A percentile compares a stretch with the other conserved stretches of the same genome.
phyloP scores from a whole-genome alignment of 1,284 basidiomycete genomes.

The Anthracocystis panici-leucophaei region DNA sequence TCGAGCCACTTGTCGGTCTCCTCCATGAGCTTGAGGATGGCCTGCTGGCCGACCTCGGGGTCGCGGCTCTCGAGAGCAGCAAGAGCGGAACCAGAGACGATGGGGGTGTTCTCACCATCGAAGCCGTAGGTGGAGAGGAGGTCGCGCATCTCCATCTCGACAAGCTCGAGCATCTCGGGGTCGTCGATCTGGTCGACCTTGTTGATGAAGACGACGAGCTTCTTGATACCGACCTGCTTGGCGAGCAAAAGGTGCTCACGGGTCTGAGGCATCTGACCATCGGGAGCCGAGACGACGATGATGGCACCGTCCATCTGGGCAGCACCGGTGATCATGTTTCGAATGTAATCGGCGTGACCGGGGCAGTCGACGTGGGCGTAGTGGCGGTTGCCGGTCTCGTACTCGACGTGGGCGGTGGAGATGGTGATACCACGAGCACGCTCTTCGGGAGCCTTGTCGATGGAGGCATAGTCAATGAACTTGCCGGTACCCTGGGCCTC shows the following conservation, averaged over 20 bases:
- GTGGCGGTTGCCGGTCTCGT: constrained; percentile 88
- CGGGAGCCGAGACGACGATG: constrained; percentile 91
- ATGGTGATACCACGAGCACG: constrained; percentile 99
- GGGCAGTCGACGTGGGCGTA: constrained; percentile 99
- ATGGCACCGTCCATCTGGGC: constrained; percentile 89
- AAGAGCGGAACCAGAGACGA: constrained; percentile 95
- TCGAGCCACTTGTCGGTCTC: constrained; percentile 96
- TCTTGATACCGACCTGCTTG: constrained; percentile 98
- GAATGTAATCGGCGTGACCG: constrained; percentile 72
- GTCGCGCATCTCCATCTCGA: constrained; percentile 99
- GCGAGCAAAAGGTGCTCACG: constrained; percentile 97
- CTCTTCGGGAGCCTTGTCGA: constrained; percentile 99
- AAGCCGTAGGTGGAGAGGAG: constrained; percentile 87
- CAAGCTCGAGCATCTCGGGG: constrained; percentile 98
- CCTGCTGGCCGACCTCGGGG: constrained; percentile 81
- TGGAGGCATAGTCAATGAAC: constrained; percentile 97
- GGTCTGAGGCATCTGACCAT: constrained; percentile 99
- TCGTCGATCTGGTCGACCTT: constrained; percentile 97
- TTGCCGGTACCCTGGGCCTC: constrained; percentile 81
- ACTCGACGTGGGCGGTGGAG: constrained; percentile 88
- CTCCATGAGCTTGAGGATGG: constrained; percentile 86
- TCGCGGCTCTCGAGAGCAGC: constrained; percentile 91
- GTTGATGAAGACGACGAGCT: constrained; percentile 99
- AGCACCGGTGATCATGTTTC: constrained; percentile 99
- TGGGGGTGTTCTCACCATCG: constrained; percentile 96